phyloP scores from a whole-genome alignment of 306 rosid species.

The Rosa rugosa region DNA sequence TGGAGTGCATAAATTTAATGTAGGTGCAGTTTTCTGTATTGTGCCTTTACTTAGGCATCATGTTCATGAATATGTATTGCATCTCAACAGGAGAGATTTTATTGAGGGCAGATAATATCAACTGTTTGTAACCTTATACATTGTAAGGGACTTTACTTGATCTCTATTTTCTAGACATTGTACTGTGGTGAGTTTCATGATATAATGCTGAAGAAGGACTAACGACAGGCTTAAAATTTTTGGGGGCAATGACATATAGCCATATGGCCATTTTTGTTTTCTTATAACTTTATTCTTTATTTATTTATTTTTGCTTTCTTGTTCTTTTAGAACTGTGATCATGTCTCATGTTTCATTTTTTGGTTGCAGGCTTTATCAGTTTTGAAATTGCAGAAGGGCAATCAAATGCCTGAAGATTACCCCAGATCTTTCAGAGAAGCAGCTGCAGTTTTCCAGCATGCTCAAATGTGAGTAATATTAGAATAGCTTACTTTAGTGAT shows the following conservation, averaged over 20 bases:
- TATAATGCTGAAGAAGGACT: not conserved
- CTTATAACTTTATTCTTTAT: no score
- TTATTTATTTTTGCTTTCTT: not conserved
- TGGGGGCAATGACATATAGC: no score
- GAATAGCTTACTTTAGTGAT: not conserved
- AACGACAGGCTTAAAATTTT: no score
- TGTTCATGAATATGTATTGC: not conserved
- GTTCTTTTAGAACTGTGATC: not conserved
- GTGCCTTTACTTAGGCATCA: not conserved
- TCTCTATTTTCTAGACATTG: no score
- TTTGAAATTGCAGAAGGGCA: conserved; percentile 65
- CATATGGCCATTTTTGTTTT: no score
- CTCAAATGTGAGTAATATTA: conserved; percentile 58
- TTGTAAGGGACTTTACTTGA: no score
- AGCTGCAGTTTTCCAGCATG: conserved; percentile 80
- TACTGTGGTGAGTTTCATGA: no score
- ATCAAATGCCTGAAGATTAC: conserved; percentile 77
- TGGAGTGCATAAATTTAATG: not conserved
- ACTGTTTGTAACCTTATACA: not conserved
- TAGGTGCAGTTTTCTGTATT: not conserved
- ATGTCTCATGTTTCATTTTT: not conserved
- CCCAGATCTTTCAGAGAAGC: conserved; percentile 72
- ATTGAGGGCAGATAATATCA: not conserved
- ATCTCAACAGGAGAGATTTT: not conserved
- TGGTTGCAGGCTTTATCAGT: conserved; percentile 66